Conservation (phyloP, 202 grass and related monocot genomes). For the Schoenoplectus tabernaemontani region DNA sequence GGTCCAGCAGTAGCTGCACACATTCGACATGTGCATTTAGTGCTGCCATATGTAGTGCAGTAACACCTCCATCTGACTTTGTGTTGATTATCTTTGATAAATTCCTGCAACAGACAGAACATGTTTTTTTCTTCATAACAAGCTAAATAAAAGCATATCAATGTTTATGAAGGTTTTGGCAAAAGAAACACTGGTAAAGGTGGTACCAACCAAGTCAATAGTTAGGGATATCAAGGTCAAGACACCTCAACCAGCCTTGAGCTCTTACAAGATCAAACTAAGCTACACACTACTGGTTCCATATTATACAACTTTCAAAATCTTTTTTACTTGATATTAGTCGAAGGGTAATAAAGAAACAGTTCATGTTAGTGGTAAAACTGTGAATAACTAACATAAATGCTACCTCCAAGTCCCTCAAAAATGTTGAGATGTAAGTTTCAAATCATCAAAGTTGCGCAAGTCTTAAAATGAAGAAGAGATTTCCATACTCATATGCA, state of each 20-base stretch:
- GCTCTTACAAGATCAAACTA: not conserved
- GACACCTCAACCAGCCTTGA: not conserved
- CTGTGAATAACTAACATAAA: not conserved
- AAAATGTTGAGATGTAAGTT: not conserved
- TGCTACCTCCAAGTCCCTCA: not conserved
- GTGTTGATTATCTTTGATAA: slow-evolving; percentile 59
- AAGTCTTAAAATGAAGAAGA: not conserved
- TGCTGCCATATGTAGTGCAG: slow-evolving; percentile 81
- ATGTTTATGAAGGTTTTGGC: not conserved
- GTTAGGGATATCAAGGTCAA: not conserved
- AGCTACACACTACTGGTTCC: not conserved
- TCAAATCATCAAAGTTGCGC: not conserved
- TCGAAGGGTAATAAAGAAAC: not conserved
- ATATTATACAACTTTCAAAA: not conserved
- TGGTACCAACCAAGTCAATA: no score
- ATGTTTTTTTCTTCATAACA: not conserved
- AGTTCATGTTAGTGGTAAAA: not conserved
- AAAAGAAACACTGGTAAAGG: not conserved
- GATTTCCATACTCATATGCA: not conserved
- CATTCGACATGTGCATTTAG: slow-evolving; percentile 76
- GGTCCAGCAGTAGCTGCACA: slow-evolving; percentile 61
- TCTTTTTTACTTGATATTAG: not conserved
- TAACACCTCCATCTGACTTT: slow-evolving; percentile 82
- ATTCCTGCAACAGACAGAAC: slow-evolving; percentile 29
- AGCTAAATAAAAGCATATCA: not conserved